A percentile compares a stretch with the other conserved stretches of the same genome.
Evolutionary conservation across 2,329 filamentous ascomycete species (phyloP).

Genomic region (Ceratocystis albifundus): DNA sequence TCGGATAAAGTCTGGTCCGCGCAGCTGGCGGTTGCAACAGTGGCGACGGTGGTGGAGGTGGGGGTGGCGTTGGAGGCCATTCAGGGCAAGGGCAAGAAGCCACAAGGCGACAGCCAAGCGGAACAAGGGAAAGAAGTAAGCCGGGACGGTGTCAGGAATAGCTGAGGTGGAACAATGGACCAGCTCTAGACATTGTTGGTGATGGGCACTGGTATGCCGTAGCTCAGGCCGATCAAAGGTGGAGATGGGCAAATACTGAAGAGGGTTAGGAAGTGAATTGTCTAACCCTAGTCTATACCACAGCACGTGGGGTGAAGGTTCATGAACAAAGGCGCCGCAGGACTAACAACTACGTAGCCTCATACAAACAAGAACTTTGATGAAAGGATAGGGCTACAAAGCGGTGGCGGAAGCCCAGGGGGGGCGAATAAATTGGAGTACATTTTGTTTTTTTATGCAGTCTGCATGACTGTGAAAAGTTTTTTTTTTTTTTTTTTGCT

Average conservation of each 20-base stretch:
- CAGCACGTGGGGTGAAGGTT: neutral
- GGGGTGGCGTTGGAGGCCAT: neutral
- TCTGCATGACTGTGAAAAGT: neutral
- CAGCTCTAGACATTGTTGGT: too few relatives aligned
- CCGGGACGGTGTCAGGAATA: neutral
- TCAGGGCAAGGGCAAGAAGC: neutral
- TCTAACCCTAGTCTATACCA: neutral
- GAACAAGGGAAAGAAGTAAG: neutral
- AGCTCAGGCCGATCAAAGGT: too few relatives aligned
- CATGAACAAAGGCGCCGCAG: neutral
- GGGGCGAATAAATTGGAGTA: neutral
- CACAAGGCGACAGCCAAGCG: neutral
- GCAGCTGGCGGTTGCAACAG: too few relatives aligned
- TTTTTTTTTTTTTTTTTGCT: constrained; percentile 7
- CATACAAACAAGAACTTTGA: neutral
- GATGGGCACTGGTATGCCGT: too few relatives aligned
- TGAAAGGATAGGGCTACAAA: neutral
- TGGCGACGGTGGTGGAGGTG: neutral
- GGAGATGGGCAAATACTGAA: neutral
- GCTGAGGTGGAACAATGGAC: neutral
- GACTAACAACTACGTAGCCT: neutral
- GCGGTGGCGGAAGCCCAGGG: neutral
- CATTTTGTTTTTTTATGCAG: neutral
- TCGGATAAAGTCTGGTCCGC: too few relatives aligned
- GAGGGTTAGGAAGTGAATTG: neutral